These are phyloP conservation scores for Cnidoscolus chayamansa DNA, from an alignment of 441 rosid species.

Conservation along the genomic window DNA sequence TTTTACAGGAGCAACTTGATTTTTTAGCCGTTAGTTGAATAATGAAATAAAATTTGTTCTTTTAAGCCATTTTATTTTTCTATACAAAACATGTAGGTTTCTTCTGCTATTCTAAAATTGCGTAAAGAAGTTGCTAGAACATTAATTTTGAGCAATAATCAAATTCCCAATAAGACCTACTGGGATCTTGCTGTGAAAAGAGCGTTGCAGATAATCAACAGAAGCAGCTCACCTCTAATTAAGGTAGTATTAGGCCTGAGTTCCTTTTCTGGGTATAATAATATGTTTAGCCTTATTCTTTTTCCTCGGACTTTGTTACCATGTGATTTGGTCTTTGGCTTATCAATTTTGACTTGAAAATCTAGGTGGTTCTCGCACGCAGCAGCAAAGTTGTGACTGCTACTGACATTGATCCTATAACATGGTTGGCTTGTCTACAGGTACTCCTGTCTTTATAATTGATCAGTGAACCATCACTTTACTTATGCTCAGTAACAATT, in stretches of 20 bases:
- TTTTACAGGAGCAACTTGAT: neutral
- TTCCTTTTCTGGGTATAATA: neutral
- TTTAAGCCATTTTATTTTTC: constrained; percentile 2
- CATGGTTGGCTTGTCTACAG: constrained; percentile 82
- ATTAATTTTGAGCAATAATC: constrained; percentile 51
- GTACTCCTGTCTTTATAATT: constrained; percentile 28
- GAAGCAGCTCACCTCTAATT: constrained; percentile 50
- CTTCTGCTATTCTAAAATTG: constrained; percentile 41
- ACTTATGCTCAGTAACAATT: constrained; percentile 1
- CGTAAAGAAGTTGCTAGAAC: constrained; percentile 44
- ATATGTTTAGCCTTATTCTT: neutral
- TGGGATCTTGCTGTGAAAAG: constrained; percentile 72
- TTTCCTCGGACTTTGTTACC: neutral
- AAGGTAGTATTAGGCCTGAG: constrained; percentile 43
- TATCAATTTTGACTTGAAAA: constrained; percentile 18
- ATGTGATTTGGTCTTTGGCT: constrained; percentile 1
- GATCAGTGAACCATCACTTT: constrained; percentile 2
- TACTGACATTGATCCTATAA: constrained; percentile 63
- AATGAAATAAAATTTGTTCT: neutral
- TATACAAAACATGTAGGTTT: constrained; percentile 40
- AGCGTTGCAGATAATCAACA: constrained; percentile 67
- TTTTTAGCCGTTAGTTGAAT: neutral
- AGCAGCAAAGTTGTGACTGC: constrained; percentile 69
- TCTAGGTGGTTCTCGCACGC: constrained; percentile 88
- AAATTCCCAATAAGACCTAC: constrained; percentile 44